These are phyloP conservation scores for Pseudocercospora pini-densiflorae DNA, from an alignment of 2,329 filamentous ascomycete genomes.

Conservation along the genomic window DNA sequence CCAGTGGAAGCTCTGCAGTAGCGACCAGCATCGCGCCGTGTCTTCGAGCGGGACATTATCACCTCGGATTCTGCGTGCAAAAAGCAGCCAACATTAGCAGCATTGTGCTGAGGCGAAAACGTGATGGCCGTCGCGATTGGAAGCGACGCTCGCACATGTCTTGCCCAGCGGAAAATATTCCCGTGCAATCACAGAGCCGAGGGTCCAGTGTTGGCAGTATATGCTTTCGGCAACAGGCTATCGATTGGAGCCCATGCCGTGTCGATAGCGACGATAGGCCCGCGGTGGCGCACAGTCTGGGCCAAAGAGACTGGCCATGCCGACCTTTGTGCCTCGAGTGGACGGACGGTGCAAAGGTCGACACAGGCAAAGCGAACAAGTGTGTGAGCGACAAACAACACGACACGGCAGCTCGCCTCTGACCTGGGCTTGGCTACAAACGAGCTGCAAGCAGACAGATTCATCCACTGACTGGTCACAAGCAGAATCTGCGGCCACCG, in stretches of 20 bases:
- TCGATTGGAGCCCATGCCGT: conserved; percentile 21
- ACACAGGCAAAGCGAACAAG: not conserved
- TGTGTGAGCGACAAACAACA: conserved; percentile 6
- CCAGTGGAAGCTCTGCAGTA: conserved; percentile 20
- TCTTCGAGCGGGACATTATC: not conserved
- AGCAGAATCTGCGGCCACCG: conserved; percentile 11
- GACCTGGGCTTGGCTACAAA: not conserved
- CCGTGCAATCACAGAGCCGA: conserved; percentile 10
- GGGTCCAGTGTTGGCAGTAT: conserved; percentile 15
- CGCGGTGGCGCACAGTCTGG: conserved; percentile 15
- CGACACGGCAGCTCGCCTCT: conserved; percentile 17
- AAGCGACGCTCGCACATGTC: conserved; percentile 28
- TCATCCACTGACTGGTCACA: conserved; percentile 14
- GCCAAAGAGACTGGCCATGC: conserved; percentile 4
- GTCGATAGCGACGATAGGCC: conserved; percentile 7
- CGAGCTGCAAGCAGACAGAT: conserved; percentile 7
- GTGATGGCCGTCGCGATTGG: conserved; percentile 12
- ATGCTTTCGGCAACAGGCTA: conserved; percentile 24
- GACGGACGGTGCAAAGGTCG: conserved; percentile 1
- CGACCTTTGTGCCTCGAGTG: conserved; percentile 4
- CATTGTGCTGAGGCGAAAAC: conserved; percentile 1
- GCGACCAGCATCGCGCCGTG: conserved; percentile 4
- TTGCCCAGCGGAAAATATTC: conserved; percentile 7
- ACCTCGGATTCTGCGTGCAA: not conserved
- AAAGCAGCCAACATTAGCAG: not conserved